A percentile compares a stretch with the other conserved stretches of the same genome.
These are phyloP conservation scores for Heritiera fomes DNA, from an alignment of 345 rosid species.

Conservation along the genomic window DNA sequence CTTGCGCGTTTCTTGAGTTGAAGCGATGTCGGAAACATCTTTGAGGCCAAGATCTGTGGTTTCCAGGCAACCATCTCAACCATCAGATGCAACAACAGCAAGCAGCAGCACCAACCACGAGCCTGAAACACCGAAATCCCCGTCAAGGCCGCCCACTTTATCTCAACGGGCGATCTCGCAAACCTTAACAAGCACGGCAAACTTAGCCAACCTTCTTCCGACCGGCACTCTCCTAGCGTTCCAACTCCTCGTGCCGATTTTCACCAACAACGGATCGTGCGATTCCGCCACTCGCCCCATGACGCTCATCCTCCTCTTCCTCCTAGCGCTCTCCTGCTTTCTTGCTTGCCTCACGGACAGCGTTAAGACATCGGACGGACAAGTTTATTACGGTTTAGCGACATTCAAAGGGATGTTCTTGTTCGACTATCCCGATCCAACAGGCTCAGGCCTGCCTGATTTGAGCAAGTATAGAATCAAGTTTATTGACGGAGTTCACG, in stretches of 20 bases:
- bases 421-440: constrained; percentile 61
- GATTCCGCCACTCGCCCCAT: constrained; percentile 58
- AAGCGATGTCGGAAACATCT: constrained; percentile 10
- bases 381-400: constrained; percentile 72
- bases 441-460: constrained; percentile 48
- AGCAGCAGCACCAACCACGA: constrained; percentile 12
- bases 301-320: constrained; percentile 57
- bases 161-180: constrained; percentile 69
- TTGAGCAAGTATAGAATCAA: constrained; percentile 46
- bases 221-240: constrained; percentile 91
- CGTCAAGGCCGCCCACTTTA: constrained; percentile 37
- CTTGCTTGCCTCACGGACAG: constrained; percentile 80
- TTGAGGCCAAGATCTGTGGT: constrained; percentile 36
- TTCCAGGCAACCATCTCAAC: constrained; percentile 26
- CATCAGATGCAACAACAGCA: constrained; percentile 13
- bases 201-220: constrained; percentile 90
- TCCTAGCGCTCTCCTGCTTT: constrained; percentile 73
- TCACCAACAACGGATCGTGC: constrained; percentile 82
- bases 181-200: constrained; percentile 76
- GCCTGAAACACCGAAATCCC: constrained; percentile 41
- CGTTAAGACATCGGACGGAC: constrained; percentile 56
- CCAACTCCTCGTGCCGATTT: constrained; percentile 73
- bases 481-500: constrained; percentile 66
- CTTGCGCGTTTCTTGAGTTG: not conserved
- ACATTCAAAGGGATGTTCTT: constrained; percentile 69